A percentile compares a stretch with the other conserved stretches of the same genome.
These are phyloP conservation scores for Arthrocladium fulminans DNA, from an alignment of 2,329 filamentous ascomycete species.

Conservation along the genomic window DNA sequence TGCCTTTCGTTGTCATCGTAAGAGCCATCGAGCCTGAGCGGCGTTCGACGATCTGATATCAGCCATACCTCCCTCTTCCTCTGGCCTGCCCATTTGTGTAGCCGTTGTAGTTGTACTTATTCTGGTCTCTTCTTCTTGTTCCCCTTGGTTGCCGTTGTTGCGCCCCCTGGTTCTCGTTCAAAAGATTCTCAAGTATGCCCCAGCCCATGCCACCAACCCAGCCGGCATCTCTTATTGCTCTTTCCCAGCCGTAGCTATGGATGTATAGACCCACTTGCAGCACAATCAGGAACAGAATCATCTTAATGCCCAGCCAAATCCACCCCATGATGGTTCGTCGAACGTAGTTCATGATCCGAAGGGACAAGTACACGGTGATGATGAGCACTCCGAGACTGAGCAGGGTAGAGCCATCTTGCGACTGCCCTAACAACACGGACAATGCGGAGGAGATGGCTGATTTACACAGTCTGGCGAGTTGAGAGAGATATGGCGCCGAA, in stretches of 20 bases:
- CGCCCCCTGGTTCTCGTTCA: constrained; percentile 4
- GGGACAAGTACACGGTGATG: constrained; percentile 15
- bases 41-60: background rate
- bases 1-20: background rate
- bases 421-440: background rate
- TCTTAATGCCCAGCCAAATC: constrained; percentile 20
- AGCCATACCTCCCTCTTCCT: constrained; percentile 2
- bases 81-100: background rate
- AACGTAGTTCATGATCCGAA: constrained; percentile 20
- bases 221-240: constrained; percentile 14
- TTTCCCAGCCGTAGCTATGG: constrained; percentile 17
- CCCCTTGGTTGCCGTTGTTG: constrained; percentile 4
- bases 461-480: constrained; percentile 23
- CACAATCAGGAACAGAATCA: constrained; percentile 13
- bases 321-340: constrained; percentile 21
- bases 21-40: too few relatives aligned
- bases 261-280: constrained; percentile 18
- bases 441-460: constrained; percentile 15
- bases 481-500: constrained; percentile 26
- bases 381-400: constrained; percentile 15
- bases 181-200: constrained; percentile 14
- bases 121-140: constrained; percentile 9
- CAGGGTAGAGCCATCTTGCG: background rate
- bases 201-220: constrained; percentile 17
- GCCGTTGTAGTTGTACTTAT: constrained; percentile 7